phyloP scores from a whole-genome alignment of 208 protist species.

The Crithidia expoeki region DNA sequence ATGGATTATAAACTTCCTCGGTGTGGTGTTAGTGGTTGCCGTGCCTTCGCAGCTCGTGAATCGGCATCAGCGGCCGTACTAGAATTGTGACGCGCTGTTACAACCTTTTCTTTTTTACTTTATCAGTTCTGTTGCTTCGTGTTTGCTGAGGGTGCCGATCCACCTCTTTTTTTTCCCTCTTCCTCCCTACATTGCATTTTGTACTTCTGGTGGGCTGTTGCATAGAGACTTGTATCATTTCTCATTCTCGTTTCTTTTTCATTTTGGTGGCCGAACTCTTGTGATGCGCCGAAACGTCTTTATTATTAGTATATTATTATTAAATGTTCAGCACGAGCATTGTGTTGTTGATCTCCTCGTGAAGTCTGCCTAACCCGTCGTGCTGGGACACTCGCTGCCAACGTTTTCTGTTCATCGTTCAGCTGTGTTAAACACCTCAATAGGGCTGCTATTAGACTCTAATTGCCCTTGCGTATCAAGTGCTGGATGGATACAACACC shows the following conservation, averaged over 20 bases:
- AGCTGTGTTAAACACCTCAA: no score
- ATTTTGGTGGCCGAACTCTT: neutral
- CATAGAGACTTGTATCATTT: constrained; percentile 10
- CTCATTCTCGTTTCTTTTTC: neutral
- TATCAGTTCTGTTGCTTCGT: neutral
- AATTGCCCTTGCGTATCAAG: no score
- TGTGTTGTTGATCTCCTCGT: no score
- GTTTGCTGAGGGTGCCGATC: neutral
- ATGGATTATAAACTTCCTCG: constrained; percentile 51
- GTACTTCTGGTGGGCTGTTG: neutral
- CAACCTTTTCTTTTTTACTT: constrained; percentile 1
- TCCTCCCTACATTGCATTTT: neutral
- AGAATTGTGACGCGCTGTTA: neutral
- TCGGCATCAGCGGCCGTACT: neutral
- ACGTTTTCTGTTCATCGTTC: no score
- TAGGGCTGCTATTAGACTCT: no score
- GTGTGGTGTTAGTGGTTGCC: constrained; percentile 26
- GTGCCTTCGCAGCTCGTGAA: constrained; percentile 13
- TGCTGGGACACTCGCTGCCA: no score
- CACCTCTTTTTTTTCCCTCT: constrained; percentile 16
- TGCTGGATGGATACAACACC: no score
- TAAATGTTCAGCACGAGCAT: no score
- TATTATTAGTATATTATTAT: no score
- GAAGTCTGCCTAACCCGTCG: no score
- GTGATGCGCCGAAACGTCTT: no score